Percentiles rank a stretch among this genome's conserved stretches.
Evolutionary conservation across 805 yeast species (phyloP).

Genomic region (Pichia exigua): DNA sequence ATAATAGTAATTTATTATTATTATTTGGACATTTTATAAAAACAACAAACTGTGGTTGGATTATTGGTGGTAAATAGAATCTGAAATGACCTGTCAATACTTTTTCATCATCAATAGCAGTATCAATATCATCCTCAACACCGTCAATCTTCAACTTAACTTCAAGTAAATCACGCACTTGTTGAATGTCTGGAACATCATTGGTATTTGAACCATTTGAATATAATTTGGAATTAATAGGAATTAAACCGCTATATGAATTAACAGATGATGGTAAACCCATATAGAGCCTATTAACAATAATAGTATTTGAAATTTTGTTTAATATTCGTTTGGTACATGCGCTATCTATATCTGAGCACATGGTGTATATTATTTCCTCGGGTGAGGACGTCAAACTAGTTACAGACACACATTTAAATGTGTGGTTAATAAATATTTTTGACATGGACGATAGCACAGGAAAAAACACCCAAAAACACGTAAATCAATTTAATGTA

Average conservation of each 20-base stretch:
- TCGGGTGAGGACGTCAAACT: slow-evolving; percentile 36
- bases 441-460: slow-evolving; percentile 19
- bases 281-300: slow-evolving; percentile 17
- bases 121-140: background rate
- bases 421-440: slow-evolving; percentile 21
- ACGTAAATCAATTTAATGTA: too few species aligned
- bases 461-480: background rate
- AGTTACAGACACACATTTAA: slow-evolving; percentile 8
- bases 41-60: slow-evolving; percentile 24
- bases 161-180: slow-evolving; percentile 17
- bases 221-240: slow-evolving; percentile 17
- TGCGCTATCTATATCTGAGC: slow-evolving; percentile 19
- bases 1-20: slow-evolving; percentile 1
- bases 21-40: slow-evolving; percentile 15
- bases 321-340: slow-evolving; percentile 14
- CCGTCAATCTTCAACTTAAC: slow-evolving; percentile 19
- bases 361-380: slow-evolving; percentile 25
- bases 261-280: background rate
- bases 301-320: slow-evolving; percentile 17
- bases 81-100: slow-evolving; percentile 24
- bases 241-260: slow-evolving; percentile 12
- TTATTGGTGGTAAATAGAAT: slow-evolving; percentile 20
- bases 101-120: slow-evolving; percentile 6
- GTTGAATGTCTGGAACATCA: slow-evolving; percentile 19
- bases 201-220: slow-evolving; percentile 15